Evolutionary conservation across 345 rosid genomes (phyloP).

Genomic region (Lepidium didymum): DNA sequence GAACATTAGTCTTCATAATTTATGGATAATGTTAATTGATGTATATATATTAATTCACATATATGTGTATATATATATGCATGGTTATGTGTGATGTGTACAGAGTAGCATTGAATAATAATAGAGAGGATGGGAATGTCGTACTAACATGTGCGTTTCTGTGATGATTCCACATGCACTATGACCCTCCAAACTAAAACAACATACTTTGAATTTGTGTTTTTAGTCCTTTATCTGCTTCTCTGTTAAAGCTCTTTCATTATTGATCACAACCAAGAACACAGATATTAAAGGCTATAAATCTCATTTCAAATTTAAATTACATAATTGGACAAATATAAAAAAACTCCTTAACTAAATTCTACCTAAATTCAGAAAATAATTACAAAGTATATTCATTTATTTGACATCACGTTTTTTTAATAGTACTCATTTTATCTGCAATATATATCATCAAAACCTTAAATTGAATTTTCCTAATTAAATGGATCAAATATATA

Average conservation of each 20-base stretch:
- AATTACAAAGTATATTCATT: neutral
- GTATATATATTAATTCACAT: no score
- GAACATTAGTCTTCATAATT: no score
- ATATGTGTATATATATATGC: no score
- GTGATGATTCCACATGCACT: conserved; percentile 22
- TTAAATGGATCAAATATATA: no score
- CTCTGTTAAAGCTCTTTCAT: conserved; percentile 18
- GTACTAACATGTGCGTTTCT: conserved; percentile 23
- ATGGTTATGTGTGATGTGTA: no score
- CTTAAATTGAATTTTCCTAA: no score
- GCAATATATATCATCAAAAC: no score
- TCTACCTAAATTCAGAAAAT: neutral
- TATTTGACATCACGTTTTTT: no score
- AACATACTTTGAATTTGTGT: conserved; percentile 14
- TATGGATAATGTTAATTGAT: no score
- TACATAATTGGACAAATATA: neutral
- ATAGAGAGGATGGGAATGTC: conserved; percentile 24
- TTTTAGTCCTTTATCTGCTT: conserved; percentile 12
- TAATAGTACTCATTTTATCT: no score
- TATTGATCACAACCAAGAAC: conserved; percentile 4
- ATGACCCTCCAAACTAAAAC: conserved; percentile 22
- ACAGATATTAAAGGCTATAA: neutral
- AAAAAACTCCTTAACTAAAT: neutral
- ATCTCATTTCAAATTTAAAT: neutral
- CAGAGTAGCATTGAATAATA: conserved; percentile 13